Conservation (phyloP, 1,284 basidiomycete genomes). For the Ceratobasidium sp. region DNA sequence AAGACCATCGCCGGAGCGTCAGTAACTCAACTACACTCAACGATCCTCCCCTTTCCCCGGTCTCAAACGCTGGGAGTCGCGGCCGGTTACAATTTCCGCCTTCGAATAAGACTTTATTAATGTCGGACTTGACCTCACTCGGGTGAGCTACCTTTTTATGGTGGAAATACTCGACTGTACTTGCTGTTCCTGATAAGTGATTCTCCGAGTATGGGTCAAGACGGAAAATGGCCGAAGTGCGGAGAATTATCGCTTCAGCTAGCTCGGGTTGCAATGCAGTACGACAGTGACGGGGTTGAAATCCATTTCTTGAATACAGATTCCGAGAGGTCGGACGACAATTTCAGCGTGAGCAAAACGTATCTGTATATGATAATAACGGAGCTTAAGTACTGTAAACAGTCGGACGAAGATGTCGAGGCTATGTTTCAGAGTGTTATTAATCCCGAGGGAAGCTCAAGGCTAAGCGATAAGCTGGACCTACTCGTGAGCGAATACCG, state of each 20-base stretch:
- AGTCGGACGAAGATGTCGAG: slow-evolving; percentile 19
- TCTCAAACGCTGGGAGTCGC: no score
- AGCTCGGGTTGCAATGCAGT: background rate
- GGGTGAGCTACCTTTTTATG: background rate
- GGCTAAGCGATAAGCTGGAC: slow-evolving; percentile 18
- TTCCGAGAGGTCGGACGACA: slow-evolving; percentile 10
- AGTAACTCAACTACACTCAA: background rate
- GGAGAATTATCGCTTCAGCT: background rate
- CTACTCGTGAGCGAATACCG: slow-evolving; percentile 21
- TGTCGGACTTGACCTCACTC: background rate
- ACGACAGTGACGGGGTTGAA: background rate
- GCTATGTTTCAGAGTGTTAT: slow-evolving; percentile 6
- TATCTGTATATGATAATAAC: background rate
- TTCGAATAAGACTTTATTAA: background rate
- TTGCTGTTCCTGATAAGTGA: slow-evolving; percentile 4
- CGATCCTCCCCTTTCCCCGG: background rate
- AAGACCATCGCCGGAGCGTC: background rate
- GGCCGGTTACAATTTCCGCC: background rate
- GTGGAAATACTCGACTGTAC: background rate
- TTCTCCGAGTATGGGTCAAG: slow-evolving; percentile 7
- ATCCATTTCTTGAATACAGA: slow-evolving; percentile 21
- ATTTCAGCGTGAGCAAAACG: background rate
- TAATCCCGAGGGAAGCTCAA: slow-evolving; percentile 1
- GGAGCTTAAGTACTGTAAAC: background rate
- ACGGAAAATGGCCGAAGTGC: slow-evolving; percentile 2